A percentile compares a stretch with the other conserved stretches of the same genome.
phyloP scores from a whole-genome alignment of 257 asterid genomes.

The Solanum chmielewskii region DNA sequence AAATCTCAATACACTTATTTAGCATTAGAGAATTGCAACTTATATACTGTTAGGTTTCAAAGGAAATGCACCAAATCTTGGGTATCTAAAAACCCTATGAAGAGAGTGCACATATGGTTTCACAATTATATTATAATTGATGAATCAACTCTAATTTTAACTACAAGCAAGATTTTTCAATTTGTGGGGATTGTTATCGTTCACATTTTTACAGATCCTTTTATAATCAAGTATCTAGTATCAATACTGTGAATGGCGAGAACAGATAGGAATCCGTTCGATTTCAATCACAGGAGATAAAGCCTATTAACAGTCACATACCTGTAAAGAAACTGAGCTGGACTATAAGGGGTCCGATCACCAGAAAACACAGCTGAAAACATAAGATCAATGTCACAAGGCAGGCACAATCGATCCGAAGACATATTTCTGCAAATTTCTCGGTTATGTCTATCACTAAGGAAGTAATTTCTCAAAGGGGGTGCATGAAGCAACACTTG shows the following conservation, averaged over 20 bases:
- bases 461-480: conserved; percentile 77
- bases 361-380: conserved; percentile 81
- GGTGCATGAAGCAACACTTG: conserved; percentile 91
- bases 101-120: neutral
- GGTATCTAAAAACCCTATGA: neutral
- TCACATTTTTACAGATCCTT: neutral
- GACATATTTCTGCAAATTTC: conserved; percentile 47
- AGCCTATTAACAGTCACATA: conserved; percentile 3
- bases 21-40: neutral
- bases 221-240: neutral
- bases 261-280: neutral
- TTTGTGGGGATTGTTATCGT: neutral
- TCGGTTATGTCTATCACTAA: conserved; percentile 78
- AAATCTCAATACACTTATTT: neutral
- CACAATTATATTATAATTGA: neutral
- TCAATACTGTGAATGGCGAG: neutral
- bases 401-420: conserved; percentile 52
- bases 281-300: neutral
- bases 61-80: neutral
- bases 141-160: neutral
- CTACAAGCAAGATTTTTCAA: neutral
- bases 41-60: neutral
- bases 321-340: conserved; percentile 89
- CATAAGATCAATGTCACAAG: conserved; percentile 91
- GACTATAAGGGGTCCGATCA: conserved; percentile 64